Evolutionary conservation across 2,329 filamentous ascomycete species (phyloP), one percentile per base, ranked within the genome.

Genomic region (Ceratocystis papillata): DNA sequence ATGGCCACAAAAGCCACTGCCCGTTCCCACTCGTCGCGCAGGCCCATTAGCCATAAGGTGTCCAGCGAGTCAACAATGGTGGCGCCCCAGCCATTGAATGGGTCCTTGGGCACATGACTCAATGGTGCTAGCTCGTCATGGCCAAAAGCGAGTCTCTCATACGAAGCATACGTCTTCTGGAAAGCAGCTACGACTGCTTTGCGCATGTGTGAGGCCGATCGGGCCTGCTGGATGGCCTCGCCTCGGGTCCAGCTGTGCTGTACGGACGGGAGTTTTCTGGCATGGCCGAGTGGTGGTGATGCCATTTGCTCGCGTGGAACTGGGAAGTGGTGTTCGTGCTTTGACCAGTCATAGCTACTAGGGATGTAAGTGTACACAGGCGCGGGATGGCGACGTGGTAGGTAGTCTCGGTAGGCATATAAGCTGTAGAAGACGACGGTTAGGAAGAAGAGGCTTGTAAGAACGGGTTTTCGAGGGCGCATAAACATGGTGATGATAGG

Each of bases 1-100:
- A 71, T 70, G 15, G 80, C 76, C 5, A 84, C 80, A 1, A 82
- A 83, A 64, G 78, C 75, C 2, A 86, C 82, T 1, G 86, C 86
- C 69, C 82, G 78, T 41, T 83, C 78, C 71, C 89, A 90, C 67
- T 89, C 86, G 0, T 81, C 77, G 68, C 79, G 80, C 72, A 89
- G 70, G 3, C 81, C 86, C 81, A 89, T 85, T 69, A 89, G 86
- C 86, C 86, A 89, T 15, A 90, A 76, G n/a, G 84, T 84, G 72
- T 89, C 87, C 64, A 88, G 77, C 2, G 83, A 76, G 72, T 87
- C 85, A n/a, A 87, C 83, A 66, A 87, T 75, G 5, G 85, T 87
- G 3, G 85, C 85, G 5, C 82, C 83, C 85, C 85, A 87, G 28
- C 85, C 86, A 15, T 82, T 83, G 73, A 86, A 87, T 44, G 82